Evolutionary conservation across 352 stramenopile species (phyloP), one percentile per base, ranked within the genome.

Genomic region (Pythium phragmiticola): DNA sequence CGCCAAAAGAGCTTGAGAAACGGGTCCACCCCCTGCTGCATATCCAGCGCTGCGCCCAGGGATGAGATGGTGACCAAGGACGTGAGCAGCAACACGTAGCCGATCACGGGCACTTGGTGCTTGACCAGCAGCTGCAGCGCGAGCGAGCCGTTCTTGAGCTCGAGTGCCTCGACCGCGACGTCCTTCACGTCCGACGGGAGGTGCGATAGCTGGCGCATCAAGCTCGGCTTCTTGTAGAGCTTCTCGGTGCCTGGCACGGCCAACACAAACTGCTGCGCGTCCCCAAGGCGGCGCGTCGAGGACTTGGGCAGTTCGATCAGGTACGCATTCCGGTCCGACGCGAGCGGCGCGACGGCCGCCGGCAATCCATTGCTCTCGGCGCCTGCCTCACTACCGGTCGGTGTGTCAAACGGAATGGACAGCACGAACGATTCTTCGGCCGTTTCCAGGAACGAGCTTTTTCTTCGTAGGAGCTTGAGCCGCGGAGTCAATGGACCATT

Each of bases 1-100:
- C 86, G 83, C 86, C 86, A 94, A 56, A 94, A 94, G 1, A 92
- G 63, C 61, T 94, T 92, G 48, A 94, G 72, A 68, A 94, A 92
- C 13, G 86, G 83, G 28, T 92, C 75, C 49, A 92, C 86, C 36
- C 75, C 77, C 12, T 72, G 66, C 41, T 94, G 82, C 60, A 90
- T 67, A 46, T 94, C 80, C 23, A 92, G 72, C 8, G 83, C 86
- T 5, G 82, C 76, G 7, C 84, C 83, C 70, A 92, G 80, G 21
- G 83, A 92, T 49, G 83, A 88, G 49, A 92, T 92, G 17, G 84
- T 85, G 16, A 92, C 52, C 9, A 92, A 63, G n/a, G 83, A 82
- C 11, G 78, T 75, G 17, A 92, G 49, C 37, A 94, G 60, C 28
- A 94, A 65, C 41, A 90, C 56, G 60, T 94, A 94, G n/a, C 83